Percentiles rank a stretch among this genome's conserved stretches.
Conservation (phyloP, 352 stramenopile genomes). For the Phytophthora fragariae region DNA sequence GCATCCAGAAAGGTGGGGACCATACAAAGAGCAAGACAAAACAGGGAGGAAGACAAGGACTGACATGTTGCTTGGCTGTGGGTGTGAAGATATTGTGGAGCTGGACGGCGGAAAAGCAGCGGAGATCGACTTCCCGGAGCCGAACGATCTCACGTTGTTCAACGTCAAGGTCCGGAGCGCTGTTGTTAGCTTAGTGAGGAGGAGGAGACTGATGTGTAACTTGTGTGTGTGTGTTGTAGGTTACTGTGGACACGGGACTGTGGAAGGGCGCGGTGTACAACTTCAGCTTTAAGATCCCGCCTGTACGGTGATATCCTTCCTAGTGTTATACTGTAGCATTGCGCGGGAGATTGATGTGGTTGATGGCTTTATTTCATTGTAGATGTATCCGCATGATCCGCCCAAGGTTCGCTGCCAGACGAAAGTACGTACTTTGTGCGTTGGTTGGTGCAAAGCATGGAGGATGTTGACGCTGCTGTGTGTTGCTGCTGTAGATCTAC, state of each 20-base stretch:
- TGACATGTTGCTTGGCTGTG: neutral
- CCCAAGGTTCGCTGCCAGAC: constrained; percentile 98
- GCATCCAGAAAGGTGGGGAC: constrained; percentile 96
- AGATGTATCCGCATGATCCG: constrained; percentile 96
- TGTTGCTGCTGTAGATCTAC: constrained; percentile 89
- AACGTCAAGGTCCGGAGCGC: constrained; percentile 68
- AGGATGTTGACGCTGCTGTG: constrained; percentile 7
- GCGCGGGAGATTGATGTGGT: constrained; percentile 8
- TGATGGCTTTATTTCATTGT: constrained; percentile 15
- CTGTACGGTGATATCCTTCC: constrained; percentile 55
- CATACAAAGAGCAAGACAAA: constrained; percentile 7
- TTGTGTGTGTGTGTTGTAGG: constrained; percentile 38
- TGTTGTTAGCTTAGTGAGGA: neutral
- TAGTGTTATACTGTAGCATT: neutral
- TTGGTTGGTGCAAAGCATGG: constrained; percentile 5
- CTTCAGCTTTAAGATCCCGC: constrained; percentile 98
- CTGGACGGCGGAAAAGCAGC: constrained; percentile 97
- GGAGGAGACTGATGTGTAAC: neutral
- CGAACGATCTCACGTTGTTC: constrained; percentile 97
- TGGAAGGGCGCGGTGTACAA: constrained; percentile 98
- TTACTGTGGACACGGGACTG: constrained; percentile 95
- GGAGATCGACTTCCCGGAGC: constrained; percentile 95
- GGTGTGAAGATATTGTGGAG: constrained; percentile 94
- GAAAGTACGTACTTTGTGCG: constrained; percentile 77
- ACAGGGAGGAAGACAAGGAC: neutral